Conservation (phyloP, 2,329 filamentous ascomycete species). For the Ophiostoma sp. region DNA sequence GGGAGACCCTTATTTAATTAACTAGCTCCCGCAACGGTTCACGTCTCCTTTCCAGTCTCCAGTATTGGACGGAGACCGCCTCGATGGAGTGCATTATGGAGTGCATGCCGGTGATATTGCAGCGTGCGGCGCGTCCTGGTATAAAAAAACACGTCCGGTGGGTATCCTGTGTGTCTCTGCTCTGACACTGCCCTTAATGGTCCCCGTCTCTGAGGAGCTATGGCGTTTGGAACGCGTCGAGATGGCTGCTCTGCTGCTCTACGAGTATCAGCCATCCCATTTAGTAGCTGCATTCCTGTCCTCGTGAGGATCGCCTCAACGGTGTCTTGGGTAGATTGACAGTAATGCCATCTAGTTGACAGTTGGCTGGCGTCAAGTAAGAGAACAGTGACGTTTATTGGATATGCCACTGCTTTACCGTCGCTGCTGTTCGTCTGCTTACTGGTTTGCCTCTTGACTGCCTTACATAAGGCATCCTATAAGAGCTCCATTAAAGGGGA, state of each 20-base stretch:
- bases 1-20: neutral
- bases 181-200: neutral
- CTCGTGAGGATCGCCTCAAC: neutral
- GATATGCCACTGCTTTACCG: too few species aligned
- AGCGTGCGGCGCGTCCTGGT: slow-evolving; percentile 1
- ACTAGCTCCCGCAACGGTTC: slow-evolving; percentile 10
- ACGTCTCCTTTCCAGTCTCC: neutral
- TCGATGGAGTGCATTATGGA: slow-evolving; percentile 4
- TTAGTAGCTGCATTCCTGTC: neutral
- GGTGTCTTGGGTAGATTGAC: neutral
- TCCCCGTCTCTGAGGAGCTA: neutral
- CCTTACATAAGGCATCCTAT: slow-evolving; percentile 6
- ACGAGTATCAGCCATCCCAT: neutral
- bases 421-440: neutral
- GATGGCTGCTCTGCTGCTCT: neutral
- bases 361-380: too few species aligned
- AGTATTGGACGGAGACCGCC: neutral
- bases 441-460: neutral
- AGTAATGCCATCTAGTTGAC: neutral
- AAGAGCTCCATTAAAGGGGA: slow-evolving; percentile 13
- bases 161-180: neutral
- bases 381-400: too few species aligned
- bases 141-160: neutral
- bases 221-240: neutral
- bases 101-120: slow-evolving; percentile 2